phyloP scores from a whole-genome alignment of 768 basidiomycete species.

The Phaffia tasmanica region DNA sequence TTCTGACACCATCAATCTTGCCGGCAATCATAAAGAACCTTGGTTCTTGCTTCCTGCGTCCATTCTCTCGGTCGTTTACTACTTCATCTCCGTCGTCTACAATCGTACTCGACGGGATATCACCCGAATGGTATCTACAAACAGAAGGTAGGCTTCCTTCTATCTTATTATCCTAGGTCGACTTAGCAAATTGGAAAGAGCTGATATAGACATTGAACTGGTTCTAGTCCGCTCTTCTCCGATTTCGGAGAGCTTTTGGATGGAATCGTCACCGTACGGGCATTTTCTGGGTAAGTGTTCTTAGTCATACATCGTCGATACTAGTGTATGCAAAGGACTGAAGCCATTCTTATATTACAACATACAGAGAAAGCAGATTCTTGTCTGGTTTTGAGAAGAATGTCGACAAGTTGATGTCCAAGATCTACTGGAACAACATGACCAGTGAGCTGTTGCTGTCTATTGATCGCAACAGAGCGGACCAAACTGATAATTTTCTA shows the following conservation, averaged over 20 bases:
- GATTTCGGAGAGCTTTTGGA: constrained; percentile 60
- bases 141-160: constrained; percentile 37
- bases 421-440: constrained; percentile 18
- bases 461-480: no score
- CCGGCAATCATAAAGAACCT: neutral
- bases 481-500: no score
- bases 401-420: constrained; percentile 15
- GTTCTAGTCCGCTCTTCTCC: constrained; percentile 59
- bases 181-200: constrained; percentile 46
- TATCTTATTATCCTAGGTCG: constrained; percentile 49
- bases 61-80: constrained; percentile 57
- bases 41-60: constrained; percentile 54
- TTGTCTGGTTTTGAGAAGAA: constrained; percentile 7
- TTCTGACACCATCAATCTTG: neutral
- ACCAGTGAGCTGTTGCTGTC: neutral
- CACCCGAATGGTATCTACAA: neutral
- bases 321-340: neutral
- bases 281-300: constrained; percentile 59
- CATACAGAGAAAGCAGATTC: no score
- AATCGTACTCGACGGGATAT: neutral
- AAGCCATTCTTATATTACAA: neutral
- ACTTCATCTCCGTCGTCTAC: neutral
- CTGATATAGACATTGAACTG: constrained; percentile 57
- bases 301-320: neutral
- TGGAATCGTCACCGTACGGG: constrained; percentile 57